Percentiles rank a stretch among this genome's conserved stretches.
These are phyloP conservation scores for Mycosphaerelloides madeirae DNA, from an alignment of 2,329 filamentous ascomycete species.

Conservation along the genomic window DNA sequence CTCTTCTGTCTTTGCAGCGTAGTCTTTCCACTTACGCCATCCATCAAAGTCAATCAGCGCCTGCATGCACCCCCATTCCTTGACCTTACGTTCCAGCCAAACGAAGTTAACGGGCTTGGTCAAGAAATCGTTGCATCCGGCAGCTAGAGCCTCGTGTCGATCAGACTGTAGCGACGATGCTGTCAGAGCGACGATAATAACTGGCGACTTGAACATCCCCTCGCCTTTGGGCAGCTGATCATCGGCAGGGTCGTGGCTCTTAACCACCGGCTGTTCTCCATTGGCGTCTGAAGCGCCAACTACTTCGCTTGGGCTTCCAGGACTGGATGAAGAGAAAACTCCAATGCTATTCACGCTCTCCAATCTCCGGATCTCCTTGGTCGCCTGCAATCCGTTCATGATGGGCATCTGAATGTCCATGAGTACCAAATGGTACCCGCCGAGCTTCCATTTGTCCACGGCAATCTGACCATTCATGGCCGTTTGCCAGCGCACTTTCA, in stretches of 20 bases:
- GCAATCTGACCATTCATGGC: slow-evolving; percentile 93
- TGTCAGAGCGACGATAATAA: slow-evolving; percentile 95
- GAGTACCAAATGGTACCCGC: slow-evolving; percentile 90
- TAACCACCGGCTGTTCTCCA: slow-evolving; percentile 31
- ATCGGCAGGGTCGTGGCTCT: slow-evolving; percentile 49
- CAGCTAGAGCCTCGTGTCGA: slow-evolving; percentile 87
- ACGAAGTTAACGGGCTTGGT: slow-evolving; percentile 96
- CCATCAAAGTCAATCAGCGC: slow-evolving; percentile 97
- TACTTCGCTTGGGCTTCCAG: slow-evolving; percentile 40
- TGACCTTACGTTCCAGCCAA: slow-evolving; percentile 95
- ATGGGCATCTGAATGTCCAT: slow-evolving; percentile 98
- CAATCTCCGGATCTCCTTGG: slow-evolving; percentile 84
- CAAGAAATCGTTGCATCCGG: slow-evolving; percentile 96
- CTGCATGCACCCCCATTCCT: slow-evolving; percentile 99
- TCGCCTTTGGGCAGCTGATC: slow-evolving; percentile 64
- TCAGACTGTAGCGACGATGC: slow-evolving; percentile 93
- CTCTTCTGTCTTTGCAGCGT: slow-evolving; percentile 39
- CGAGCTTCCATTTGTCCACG: slow-evolving; percentile 84
- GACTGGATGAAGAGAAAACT: slow-evolving; percentile 60
- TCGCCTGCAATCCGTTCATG: slow-evolving; percentile 93
- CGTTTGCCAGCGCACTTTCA: slow-evolving; percentile 96
- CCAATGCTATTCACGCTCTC: slow-evolving; percentile 90
- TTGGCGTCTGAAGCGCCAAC: slow-evolving; percentile 21
- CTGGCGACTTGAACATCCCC: slow-evolving; percentile 81
- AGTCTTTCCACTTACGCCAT: slow-evolving; percentile 96